Base-by-base conservation (phyloP, 768 basidiomycete species). In the Galerina marginata region DNA sequence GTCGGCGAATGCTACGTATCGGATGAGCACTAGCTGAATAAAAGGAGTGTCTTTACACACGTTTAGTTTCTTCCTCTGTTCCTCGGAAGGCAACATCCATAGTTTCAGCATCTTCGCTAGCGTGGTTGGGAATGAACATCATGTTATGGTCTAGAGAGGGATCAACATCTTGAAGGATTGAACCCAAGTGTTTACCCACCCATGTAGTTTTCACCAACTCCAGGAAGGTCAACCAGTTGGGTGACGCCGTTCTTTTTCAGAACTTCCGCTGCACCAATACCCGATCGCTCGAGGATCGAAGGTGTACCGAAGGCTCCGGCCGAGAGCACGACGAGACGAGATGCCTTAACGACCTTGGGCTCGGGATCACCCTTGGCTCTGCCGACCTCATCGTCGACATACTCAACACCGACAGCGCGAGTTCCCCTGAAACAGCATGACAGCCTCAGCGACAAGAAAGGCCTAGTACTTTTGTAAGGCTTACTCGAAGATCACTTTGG, bases 151-250 rank as follows among this genome's bases (percentile, higher is more conserved):
- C 83, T 84, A 26, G 12, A 45, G 11, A 38, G 26, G 50, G 51
- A 39, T 23, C 38, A 15, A 42, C n/a, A 25, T 39, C 39, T 40
- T 23, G 40, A 25, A 16, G n/a, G 49, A 38, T 52, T 50, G 10
- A 9, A 39, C 5, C 5, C 16, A 37, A 9, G 38, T 33, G 29
- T 33, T 33, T 7, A 29, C 63, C 42, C 53, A 81, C 84, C 85
- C 62, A 79, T 77, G 52, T 82, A 85, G 60, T 91, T 84, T 67
- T 88, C 86, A 2, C 92, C 91, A 0, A 95, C 91, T 16, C 88
- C 88, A 2, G 90, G 89, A 14, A 92, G 81, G 54, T 90, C 84
- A 12, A 89, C 78, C 38, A 84, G 54, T 61, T 78, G 75, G 6
- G 72, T 63, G 36, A 93, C 81, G 11, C 77, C 78, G 53, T 82